These are phyloP conservation scores for Cordyceps militaris DNA, from an alignment of 2,329 filamentous ascomycete species.

Conservation along the genomic window DNA sequence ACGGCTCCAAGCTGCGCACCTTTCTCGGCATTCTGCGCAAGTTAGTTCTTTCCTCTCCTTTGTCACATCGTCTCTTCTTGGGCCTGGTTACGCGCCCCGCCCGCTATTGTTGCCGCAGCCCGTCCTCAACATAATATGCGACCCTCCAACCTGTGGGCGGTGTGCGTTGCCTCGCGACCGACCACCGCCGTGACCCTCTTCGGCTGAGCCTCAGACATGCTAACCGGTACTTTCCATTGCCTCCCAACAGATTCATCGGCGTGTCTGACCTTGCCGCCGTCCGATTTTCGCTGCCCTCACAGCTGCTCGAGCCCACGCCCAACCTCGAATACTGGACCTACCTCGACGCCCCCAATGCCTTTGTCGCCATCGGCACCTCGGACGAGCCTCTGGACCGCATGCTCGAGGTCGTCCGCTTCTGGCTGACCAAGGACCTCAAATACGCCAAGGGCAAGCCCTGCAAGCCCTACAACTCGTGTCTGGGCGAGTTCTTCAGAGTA, in stretches of 20 bases:
- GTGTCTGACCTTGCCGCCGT: slow-evolving; percentile 93
- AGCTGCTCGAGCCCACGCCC: slow-evolving; percentile 90
- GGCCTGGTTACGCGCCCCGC: neutral
- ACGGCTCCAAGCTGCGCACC: slow-evolving; percentile 81
- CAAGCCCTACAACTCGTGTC: slow-evolving; percentile 96
- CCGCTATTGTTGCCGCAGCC: slow-evolving; percentile 7
- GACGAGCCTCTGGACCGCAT: slow-evolving; percentile 89
- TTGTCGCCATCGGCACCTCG: slow-evolving; percentile 75
- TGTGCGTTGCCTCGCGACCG: no score
- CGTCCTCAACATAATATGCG: slow-evolving; percentile 8
- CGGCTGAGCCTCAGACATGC: slow-evolving; percentile 11
- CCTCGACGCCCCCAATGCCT: slow-evolving; percentile 87
- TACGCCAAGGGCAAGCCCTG: slow-evolving; percentile 97
- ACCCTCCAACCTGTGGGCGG: slow-evolving; percentile 14
- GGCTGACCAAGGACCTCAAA: slow-evolving; percentile 99
- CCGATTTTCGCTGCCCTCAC: slow-evolving; percentile 90
- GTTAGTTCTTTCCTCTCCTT: slow-evolving; percentile 44
- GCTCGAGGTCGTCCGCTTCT: slow-evolving; percentile 90
- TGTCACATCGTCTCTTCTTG: neutral
- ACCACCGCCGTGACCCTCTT: slow-evolving; percentile 9
- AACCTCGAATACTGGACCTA: slow-evolving; percentile 99
- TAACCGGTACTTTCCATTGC: slow-evolving; percentile 20
- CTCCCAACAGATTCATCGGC: slow-evolving; percentile 70
- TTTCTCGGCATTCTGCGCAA: slow-evolving; percentile 83
- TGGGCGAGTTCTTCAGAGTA: slow-evolving; percentile 96